Base-by-base conservation (phyloP, 1,139 yeast species). In the Nakaseomyces uthaithaninus region DNA sequence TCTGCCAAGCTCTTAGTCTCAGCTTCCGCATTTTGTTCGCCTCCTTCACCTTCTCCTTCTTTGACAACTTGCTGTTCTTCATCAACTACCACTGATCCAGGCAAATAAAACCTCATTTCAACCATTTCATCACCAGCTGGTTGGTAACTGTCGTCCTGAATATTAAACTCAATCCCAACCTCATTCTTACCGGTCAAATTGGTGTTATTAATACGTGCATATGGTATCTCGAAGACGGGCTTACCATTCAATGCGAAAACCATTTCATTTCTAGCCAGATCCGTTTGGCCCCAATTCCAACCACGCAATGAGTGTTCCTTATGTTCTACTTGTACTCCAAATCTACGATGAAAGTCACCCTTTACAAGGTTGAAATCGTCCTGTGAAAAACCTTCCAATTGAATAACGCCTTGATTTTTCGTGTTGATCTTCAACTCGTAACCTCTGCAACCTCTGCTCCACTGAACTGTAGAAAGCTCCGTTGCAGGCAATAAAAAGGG, bases 221-320 rank as follows among this genome's bases (percentile, higher is more conserved):
- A 91, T 4, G 97, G 96, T 36, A 93, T 65, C 63, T 91, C 98
- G 62, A 91, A 91, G 15, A 82, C 76, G 2, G 98, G 97, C 55
- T 83, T 82, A 53, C 87, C 87, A 55, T 84, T 85, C 26, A 89
- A 80, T 43, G 80, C 79, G 64, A 93, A 89, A 24, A 86, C 75
- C 63, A 91, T 69, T 60, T 91, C 98, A 52, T 87, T 85, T 58
- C 95, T 76, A 11, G 94, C 95, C 61, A 93, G 75, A 60, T 89
- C 95, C 9, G 91, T 72, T 48, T 80, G 79, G 42, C 99, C 99
- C 98, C 98, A 91, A 63, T 91, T 91, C 98, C 98, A 91, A 31
- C 99, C 99, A 64, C 96, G 76, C 51, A 91, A 68, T 4, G 96
- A 83, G 62, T 91, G 98, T 54, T 91, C 97, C 54, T 72, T 77